phyloP scores from a whole-genome alignment of 2,329 filamentous ascomycete genomes.

The Zarea fungicola region DNA sequence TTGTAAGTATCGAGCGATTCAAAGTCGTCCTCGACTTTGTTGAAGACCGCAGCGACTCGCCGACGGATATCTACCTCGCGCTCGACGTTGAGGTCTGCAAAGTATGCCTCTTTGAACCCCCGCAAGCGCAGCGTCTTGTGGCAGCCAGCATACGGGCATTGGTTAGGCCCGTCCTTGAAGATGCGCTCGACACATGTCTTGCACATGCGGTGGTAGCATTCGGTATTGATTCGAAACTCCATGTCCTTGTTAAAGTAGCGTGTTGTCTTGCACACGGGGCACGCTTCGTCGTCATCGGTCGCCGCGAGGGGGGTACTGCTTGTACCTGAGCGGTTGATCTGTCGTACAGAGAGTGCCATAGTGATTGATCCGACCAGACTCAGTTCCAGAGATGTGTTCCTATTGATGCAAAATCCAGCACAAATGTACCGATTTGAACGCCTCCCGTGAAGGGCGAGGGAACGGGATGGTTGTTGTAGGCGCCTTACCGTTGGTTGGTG shows the following conservation, averaged over 20 bases:
- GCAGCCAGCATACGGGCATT: conserved; percentile 88
- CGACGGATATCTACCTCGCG: conserved; percentile 88
- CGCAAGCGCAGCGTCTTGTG: conserved; percentile 78
- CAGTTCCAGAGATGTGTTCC: not conserved
- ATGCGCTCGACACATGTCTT: conserved; percentile 91
- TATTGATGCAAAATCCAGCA: no score
- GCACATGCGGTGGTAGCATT: conserved; percentile 99
- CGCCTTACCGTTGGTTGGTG: not conserved
- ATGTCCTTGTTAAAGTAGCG: conserved; percentile 93
- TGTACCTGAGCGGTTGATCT: not conserved
- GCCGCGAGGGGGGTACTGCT: conserved; percentile 13
- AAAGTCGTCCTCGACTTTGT: conserved; percentile 87
- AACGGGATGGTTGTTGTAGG: conserved; percentile 4
- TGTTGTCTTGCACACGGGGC: conserved; percentile 94
- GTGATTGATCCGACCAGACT: not conserved
- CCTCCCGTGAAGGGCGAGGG: not conserved
- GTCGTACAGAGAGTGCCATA: conserved; percentile 12
- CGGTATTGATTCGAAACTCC: conserved; percentile 92
- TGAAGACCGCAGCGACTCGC: conserved; percentile 75
- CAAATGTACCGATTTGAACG: no score
- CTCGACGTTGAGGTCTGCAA: conserved; percentile 82
- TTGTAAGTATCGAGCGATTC: conserved; percentile 79
- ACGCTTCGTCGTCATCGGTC: conserved; percentile 60
- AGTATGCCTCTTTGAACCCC: conserved; percentile 82
- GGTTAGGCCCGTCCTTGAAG: conserved; percentile 85